These are phyloP conservation scores for Neofusicoccum sp. DNA, from an alignment of 2,329 filamentous ascomycete genomes.

Conservation along the genomic window DNA sequence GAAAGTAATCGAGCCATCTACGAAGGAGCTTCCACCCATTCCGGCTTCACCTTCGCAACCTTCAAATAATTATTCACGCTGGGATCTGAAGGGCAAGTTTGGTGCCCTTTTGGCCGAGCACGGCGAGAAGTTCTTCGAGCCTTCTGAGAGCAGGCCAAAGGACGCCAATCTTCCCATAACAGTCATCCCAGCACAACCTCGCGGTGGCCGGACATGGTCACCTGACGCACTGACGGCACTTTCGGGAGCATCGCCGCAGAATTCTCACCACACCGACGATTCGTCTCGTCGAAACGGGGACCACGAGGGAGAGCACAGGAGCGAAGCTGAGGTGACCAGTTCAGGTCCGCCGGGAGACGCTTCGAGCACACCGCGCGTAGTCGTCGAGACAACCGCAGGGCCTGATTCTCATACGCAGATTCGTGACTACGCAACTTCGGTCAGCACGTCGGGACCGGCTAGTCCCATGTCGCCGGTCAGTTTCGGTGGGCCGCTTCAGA, in stretches of 20 bases:
- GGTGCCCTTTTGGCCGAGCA: constrained; percentile 51
- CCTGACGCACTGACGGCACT: constrained; percentile 35
- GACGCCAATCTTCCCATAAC: constrained; percentile 55
- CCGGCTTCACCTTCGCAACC: neutral
- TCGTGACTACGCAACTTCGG: constrained; percentile 1
- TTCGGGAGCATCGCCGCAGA: neutral
- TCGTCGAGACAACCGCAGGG: neutral
- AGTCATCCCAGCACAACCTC: constrained; percentile 59
- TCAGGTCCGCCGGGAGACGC: neutral
- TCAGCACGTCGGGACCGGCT: neutral
- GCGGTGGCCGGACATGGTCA: constrained; percentile 55
- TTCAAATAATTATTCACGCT: constrained; percentile 44
- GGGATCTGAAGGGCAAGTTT: constrained; percentile 45
- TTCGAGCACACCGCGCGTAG: neutral
- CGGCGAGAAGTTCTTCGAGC: constrained; percentile 44
- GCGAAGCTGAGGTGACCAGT: neutral
- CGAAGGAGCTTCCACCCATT: constrained; percentile 28
- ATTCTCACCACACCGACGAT: neutral
- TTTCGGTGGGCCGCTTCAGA: neutral
- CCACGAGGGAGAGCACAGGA: neutral
- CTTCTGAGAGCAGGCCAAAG: constrained; percentile 31
- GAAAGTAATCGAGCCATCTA: constrained; percentile 47
- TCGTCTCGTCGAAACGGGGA: neutral
- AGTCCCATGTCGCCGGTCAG: neutral
- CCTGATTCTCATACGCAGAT: neutral